These are phyloP conservation scores for Fusarium buxicola DNA, from an alignment of 2,329 filamentous ascomycete genomes.

Conservation along the genomic window DNA sequence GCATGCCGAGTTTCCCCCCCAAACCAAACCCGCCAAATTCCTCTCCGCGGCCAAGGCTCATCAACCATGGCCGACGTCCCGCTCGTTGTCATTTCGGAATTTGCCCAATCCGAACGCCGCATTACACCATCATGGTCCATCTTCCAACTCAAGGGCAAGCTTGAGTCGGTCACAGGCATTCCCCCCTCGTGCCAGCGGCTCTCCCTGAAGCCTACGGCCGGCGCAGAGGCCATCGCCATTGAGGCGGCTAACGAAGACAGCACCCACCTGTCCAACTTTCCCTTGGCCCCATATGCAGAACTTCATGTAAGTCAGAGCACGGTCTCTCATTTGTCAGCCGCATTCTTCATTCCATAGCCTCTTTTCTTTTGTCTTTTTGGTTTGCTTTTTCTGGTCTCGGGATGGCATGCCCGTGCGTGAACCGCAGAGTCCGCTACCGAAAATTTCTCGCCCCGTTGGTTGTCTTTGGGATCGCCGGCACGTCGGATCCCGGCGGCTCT, in stretches of 20 bases:
- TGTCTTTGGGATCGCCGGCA: slow-evolving; percentile 1
- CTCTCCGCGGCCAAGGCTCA: slow-evolving; percentile 23
- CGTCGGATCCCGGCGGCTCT: slow-evolving; percentile 24
- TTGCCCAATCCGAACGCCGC: slow-evolving; percentile 85
- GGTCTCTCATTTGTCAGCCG: slow-evolving; percentile 28
- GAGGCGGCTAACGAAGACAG: slow-evolving; percentile 79
- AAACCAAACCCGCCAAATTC: slow-evolving; percentile 22
- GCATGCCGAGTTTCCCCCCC: too few species aligned
- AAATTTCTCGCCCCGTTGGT: slow-evolving; percentile 19
- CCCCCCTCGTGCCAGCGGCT: slow-evolving; percentile 84
- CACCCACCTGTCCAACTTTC: slow-evolving; percentile 72
- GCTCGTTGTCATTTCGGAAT: slow-evolving; percentile 79
- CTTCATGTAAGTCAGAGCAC: slow-evolving; percentile 74
- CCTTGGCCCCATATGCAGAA: slow-evolving; percentile 79
- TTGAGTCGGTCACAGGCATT: slow-evolving; percentile 93
- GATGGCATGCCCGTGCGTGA: slow-evolving; percentile 12
- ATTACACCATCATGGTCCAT: slow-evolving; percentile 94
- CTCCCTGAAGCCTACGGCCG: slow-evolving; percentile 69
- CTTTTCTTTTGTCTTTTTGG: background rate
- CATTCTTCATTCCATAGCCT: slow-evolving; percentile 24
- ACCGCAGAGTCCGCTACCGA: slow-evolving; percentile 12
- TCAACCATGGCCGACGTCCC: slow-evolving; percentile 76
- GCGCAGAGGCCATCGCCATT: slow-evolving; percentile 71
- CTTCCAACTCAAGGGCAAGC: slow-evolving; percentile 82
- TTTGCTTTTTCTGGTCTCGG: too few species aligned